These are phyloP conservation scores for Phytophthora sp. DNA, from an alignment of 352 stramenopile genomes.

Conservation along the genomic window DNA sequence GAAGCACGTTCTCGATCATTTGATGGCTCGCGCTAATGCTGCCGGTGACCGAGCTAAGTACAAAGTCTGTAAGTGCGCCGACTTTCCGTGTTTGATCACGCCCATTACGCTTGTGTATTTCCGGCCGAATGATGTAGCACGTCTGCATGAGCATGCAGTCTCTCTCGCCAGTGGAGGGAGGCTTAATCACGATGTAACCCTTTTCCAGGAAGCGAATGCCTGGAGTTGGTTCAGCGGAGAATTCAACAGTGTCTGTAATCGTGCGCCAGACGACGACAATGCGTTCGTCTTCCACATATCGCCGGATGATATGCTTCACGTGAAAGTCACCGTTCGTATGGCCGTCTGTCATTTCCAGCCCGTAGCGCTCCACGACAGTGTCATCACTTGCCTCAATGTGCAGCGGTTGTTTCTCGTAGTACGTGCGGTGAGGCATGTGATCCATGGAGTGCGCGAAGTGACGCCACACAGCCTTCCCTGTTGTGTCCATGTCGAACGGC, in stretches of 20 bases:
- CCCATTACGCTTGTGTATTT: constrained; percentile 34
- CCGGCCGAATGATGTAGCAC: constrained; percentile 48
- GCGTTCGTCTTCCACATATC: constrained; percentile 38
- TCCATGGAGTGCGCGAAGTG: constrained; percentile 47
- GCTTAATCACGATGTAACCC: constrained; percentile 51
- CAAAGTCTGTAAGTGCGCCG: constrained; percentile 53
- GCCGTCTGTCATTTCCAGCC: constrained; percentile 34
- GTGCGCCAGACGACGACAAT: constrained; percentile 49
- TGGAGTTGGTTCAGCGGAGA: constrained; percentile 34
- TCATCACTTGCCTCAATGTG: constrained; percentile 39
- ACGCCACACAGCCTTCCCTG: constrained; percentile 39
- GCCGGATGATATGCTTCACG: constrained; percentile 40
- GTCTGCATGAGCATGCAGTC: constrained; percentile 46
- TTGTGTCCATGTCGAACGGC: constrained; percentile 39
- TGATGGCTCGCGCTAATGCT: constrained; percentile 53
- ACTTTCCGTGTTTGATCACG: constrained; percentile 42
- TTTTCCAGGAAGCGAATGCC: constrained; percentile 48
- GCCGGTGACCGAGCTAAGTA: constrained; percentile 45
- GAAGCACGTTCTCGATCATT: constrained; percentile 62
- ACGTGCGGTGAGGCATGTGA: constrained; percentile 37
- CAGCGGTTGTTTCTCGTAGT: constrained; percentile 47
- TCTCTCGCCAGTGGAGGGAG: constrained; percentile 21
- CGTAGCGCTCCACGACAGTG: constrained; percentile 43
- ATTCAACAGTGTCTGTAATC: constrained; percentile 44
- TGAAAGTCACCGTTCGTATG: constrained; percentile 45